phyloP scores from a whole-genome alignment of 2,329 filamentous ascomycete species.

The Pyrenochaeta sp. region DNA sequence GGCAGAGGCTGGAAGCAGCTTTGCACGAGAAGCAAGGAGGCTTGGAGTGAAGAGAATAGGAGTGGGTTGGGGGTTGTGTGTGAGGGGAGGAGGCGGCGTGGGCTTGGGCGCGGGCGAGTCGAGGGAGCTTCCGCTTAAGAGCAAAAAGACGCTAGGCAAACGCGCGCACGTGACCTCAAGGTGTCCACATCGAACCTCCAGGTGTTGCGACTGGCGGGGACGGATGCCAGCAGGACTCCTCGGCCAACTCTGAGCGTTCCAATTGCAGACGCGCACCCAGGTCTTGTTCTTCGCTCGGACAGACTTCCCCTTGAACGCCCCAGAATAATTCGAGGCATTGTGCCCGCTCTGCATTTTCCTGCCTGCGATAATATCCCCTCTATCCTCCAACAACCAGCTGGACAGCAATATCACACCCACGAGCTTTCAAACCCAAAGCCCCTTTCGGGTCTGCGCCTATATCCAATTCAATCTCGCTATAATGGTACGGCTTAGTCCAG shows the following conservation, averaged over 20 bases:
- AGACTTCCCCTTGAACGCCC: background rate
- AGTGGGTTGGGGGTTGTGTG: background rate
- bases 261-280: background rate
- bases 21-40: background rate
- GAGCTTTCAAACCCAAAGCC: too few species aligned
- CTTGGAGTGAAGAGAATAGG: background rate
- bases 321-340: slow-evolving; percentile 1
- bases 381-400: too few species aligned
- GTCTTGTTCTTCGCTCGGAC: slow-evolving; percentile 3
- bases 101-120: slow-evolving; percentile 11
- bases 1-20: too few species aligned
- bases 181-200: slow-evolving; percentile 34
- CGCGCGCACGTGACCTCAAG: slow-evolving; percentile 25
- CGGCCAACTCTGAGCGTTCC: background rate
- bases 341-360: slow-evolving; percentile 16
- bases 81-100: slow-evolving; percentile 1
- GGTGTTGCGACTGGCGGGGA: slow-evolving; percentile 27
- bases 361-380: slow-evolving; percentile 26
- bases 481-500: too few species aligned
- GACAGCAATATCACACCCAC: slow-evolving; percentile 10
- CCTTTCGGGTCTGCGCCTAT: background rate
- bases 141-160: slow-evolving; percentile 22
- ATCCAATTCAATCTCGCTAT: slow-evolving; percentile 15
- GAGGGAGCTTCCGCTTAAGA: slow-evolving; percentile 18
- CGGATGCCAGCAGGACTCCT: slow-evolving; percentile 12